Evolutionary conservation across 2,329 filamentous ascomycete genomes (phyloP).

Genomic region (Lasiodiplodia sp.): DNA sequence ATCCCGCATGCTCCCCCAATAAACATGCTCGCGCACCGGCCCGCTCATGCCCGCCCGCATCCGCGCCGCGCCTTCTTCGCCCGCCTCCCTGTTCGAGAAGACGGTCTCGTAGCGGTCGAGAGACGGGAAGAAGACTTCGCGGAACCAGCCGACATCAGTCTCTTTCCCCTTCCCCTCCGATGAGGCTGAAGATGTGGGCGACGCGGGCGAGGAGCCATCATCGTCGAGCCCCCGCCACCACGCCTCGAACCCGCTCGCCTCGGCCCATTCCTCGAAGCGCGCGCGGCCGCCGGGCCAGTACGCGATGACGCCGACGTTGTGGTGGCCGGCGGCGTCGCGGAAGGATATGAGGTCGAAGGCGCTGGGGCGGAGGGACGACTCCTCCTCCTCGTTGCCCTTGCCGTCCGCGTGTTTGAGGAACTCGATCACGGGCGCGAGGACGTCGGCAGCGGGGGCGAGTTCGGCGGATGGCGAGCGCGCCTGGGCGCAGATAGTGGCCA

Average conservation of each 20-base stretch:
- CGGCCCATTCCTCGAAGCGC: background rate
- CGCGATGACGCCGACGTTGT: background rate
- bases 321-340: background rate
- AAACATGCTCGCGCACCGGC: conserved; percentile 52
- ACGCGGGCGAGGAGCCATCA: background rate
- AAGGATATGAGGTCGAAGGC: background rate
- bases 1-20: conserved; percentile 58
- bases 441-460: conserved; percentile 7
- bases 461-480: conserved; percentile 26
- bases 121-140: conserved; percentile 52
- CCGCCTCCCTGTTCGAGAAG: conserved; percentile 47
- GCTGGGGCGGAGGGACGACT: conserved; percentile 41
- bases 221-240: conserved; percentile 31
- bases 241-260: background rate
- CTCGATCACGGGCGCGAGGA: background rate
- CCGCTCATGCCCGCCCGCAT: conserved; percentile 50
- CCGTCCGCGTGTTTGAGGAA: conserved; percentile 33
- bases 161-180: conserved; percentile 31
- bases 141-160: conserved; percentile 50
- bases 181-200: too few species aligned
- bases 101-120: conserved; percentile 56
- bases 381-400: conserved; percentile 40
- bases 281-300: background rate
- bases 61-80: conserved; percentile 50
- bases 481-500: conserved; percentile 47